These are phyloP conservation scores for Haematococcus lacustris DNA, from an alignment of 139 green algal species.

Conservation along the genomic window DNA sequence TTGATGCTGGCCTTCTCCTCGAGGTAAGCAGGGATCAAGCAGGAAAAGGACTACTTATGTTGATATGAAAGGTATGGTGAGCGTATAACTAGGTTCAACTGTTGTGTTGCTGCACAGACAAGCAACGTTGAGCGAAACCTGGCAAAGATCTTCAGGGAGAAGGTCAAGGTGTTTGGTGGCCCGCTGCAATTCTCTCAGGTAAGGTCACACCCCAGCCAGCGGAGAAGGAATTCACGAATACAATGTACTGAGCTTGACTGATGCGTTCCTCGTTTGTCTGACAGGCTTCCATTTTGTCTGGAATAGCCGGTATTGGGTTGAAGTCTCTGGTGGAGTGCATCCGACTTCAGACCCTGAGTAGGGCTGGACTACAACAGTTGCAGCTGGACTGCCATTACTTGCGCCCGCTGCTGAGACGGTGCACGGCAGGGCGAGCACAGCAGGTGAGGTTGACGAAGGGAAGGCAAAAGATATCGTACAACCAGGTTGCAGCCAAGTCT, in stretches of 20 bases:
- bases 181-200: slow-evolving; percentile 26
- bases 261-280: too few species aligned
- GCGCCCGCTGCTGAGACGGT: slow-evolving; percentile 41
- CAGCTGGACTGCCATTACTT: slow-evolving; percentile 78
- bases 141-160: slow-evolving; percentile 61
- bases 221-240: too few species aligned
- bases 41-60: too few species aligned
- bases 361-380: slow-evolving; percentile 67
- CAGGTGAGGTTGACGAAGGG: neutral
- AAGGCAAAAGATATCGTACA: too few species aligned
- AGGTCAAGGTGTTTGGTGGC: slow-evolving; percentile 26
- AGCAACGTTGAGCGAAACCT: slow-evolving; percentile 58
- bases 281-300: slow-evolving; percentile 47
- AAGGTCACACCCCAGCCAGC: too few species aligned
- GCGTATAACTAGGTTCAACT: too few species aligned
- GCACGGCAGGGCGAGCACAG: slow-evolving; percentile 18
- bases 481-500: too few species aligned
- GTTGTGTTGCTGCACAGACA: too few species aligned
- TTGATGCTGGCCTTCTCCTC: slow-evolving; percentile 5
- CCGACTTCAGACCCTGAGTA: slow-evolving; percentile 44
- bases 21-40: slow-evolving; percentile 8
- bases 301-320: slow-evolving; percentile 43
- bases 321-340: slow-evolving; percentile 64
- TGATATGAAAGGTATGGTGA: too few species aligned
- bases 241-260: too few species aligned